Evolutionary conservation across 805 yeast genomes (phyloP), one percentile per base, ranked within the genome.

Genomic region (Trichomonascus vanleenenianus): DNA sequence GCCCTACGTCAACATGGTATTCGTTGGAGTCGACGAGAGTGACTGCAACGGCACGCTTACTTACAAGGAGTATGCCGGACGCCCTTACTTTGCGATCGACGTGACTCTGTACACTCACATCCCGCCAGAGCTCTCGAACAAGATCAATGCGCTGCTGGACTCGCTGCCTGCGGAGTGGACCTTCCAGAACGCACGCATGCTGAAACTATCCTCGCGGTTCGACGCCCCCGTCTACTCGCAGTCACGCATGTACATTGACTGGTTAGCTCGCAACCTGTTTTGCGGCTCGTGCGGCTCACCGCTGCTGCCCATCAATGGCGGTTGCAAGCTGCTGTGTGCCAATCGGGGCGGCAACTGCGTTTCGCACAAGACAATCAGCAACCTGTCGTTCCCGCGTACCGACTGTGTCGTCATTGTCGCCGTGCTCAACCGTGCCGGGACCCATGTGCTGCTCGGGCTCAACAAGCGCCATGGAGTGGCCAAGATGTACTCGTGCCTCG

Each of bases 361-460:
- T 4, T 22, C 8, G 27, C 27, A 22, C 27, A 4, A 22, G 27
- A 55, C 47, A 8, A 83, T 86, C 18, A 79, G 85, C 39, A 89
- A 91, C 59, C 79, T 85, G 16, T 78, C 87, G 16, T 91, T 86
- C 69, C 98, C 98, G 12, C 71, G 98, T 45, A 85, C 96, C 0
- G 98, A 91, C 62, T 83, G 94, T 6, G 93, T 85, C 2, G 78
- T 85, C 31, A 91, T 91, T 50, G 79, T 85, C 8, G 94, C 93
- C 1, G 76, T 87, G 11, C 73, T 85, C 16, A 81, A 83, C 55
- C 55, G 69, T 9, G 78, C 74, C 12, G 76, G 79, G 25, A 65
- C 76, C 43, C 78, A 79, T 60, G 68, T 86, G 12, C 72, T 91
- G 30, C 67, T 91, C 12, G 95, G 89, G 2, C 73, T 85, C 44